phyloP scores from a whole-genome alignment of 768 basidiomycete species.

The Calocybe cyanea region DNA sequence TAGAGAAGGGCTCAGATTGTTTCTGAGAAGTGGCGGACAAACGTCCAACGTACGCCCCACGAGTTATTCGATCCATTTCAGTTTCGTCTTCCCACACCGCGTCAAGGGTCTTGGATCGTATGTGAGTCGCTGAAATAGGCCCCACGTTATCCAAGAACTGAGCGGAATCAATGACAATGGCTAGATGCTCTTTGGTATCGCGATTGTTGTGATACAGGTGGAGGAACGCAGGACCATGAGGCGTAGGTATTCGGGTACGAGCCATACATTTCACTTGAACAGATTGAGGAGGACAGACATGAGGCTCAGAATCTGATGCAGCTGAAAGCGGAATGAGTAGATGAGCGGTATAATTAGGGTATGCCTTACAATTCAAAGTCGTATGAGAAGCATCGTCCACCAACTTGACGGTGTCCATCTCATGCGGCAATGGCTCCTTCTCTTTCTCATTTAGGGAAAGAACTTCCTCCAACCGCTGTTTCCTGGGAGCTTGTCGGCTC shows the following conservation, averaged over 20 bases:
- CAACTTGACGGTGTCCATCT: conserved; percentile 33
- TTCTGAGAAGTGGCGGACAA: conserved; percentile 54
- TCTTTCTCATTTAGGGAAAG: conserved; percentile 43
- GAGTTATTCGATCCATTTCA: conserved; percentile 86
- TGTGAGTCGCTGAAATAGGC: conserved; percentile 46
- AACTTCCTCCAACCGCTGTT: conserved; percentile 43
- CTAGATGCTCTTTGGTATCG: conserved; percentile 93
- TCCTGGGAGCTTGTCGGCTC: conserved; percentile 74
- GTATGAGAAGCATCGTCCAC: conserved; percentile 36
- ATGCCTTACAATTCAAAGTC: conserved; percentile 38
- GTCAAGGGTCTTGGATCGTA: conserved; percentile 81
- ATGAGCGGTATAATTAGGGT: conserved; percentile 24
- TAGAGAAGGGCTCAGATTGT: conserved; percentile 35
- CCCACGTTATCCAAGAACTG: conserved; percentile 58
- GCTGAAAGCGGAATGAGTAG: conserved; percentile 23
- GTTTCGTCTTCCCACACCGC: conserved; percentile 87
- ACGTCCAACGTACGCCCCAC: conserved; percentile 91
- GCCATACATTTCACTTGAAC: conserved; percentile 92
- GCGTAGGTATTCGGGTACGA: conserved; percentile 94
- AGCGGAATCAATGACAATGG: conserved; percentile 88
- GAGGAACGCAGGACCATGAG: conserved; percentile 88
- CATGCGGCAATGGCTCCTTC: conserved; percentile 37
- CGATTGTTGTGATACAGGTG: conserved; percentile 93
- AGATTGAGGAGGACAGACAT: conserved; percentile 22
- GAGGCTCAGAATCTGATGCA: conserved; percentile 16